These are phyloP conservation scores for Aureobasidium uvarum DNA, from an alignment of 2,329 filamentous ascomycete species.

Conservation along the genomic window DNA sequence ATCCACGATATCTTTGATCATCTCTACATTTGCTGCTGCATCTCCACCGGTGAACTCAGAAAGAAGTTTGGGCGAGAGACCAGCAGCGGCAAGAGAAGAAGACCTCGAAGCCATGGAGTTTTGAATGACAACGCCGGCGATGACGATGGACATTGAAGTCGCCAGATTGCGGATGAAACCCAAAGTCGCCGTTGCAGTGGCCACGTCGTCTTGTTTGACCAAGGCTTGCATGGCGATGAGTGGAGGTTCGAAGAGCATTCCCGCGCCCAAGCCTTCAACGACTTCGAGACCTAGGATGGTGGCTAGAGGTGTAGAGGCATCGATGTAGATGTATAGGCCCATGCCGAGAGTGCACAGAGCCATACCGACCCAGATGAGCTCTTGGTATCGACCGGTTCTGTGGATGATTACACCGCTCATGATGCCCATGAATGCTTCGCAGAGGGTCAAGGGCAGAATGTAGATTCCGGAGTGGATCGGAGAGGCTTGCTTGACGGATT, in stretches of 20 bases:
- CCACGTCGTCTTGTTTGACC: conserved; percentile 50
- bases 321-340: conserved; percentile 50
- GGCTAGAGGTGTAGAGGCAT: conserved; percentile 39
- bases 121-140: conserved; percentile 54
- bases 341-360: conserved; percentile 47
- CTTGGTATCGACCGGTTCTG: conserved; percentile 51
- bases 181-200: conserved; percentile 54
- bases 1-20: conserved; percentile 44
- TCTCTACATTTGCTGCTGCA: conserved; percentile 50
- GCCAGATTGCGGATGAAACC: conserved; percentile 50
- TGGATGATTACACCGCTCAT: conserved; percentile 51
- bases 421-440: conserved; percentile 48
- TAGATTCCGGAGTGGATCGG: conserved; percentile 62
- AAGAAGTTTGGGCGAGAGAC: conserved; percentile 36
- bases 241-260: conserved; percentile 55
- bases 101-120: conserved; percentile 40
- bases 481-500: conserved; percentile 61
- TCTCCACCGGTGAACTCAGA: conserved; percentile 43
- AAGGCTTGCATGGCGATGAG: conserved; percentile 57
- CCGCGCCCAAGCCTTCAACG: conserved; percentile 52
- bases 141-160: conserved; percentile 49
- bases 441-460: conserved; percentile 58
- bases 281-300: conserved; percentile 52
- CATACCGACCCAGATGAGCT: conserved; percentile 48
- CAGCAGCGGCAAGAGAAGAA: conserved; percentile 26